Evolutionary conservation across 2,329 filamentous ascomycete species (phyloP).

Genomic region (Phialophora macrospora): DNA sequence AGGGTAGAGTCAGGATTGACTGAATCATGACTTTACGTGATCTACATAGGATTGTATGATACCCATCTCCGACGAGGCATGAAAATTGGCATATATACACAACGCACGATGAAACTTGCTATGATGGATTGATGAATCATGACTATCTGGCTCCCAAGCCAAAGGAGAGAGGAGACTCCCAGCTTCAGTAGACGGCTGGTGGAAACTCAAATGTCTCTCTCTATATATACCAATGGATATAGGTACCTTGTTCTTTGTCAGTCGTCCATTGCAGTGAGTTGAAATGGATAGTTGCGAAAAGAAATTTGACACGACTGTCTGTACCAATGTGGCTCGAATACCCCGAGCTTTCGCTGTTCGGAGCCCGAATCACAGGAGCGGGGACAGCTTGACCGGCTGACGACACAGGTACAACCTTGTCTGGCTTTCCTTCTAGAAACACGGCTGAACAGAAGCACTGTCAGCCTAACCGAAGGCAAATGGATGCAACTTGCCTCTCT

Average conservation of each 20-base stretch:
- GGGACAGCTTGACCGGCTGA: background rate
- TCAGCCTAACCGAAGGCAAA: background rate
- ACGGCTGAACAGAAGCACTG: slow-evolving; percentile 3
- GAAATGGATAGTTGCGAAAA: background rate
- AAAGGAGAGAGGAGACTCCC: background rate
- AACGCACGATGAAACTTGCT: background rate
- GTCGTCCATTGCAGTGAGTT: background rate
- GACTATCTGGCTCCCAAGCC: background rate
- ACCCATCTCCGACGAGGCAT: slow-evolving; percentile 20
- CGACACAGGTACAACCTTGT: background rate
- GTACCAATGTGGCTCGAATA: background rate
- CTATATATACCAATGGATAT: slow-evolving; percentile 9
- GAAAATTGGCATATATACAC: slow-evolving; percentile 10
- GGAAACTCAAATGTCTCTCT: background rate
- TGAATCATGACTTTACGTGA: slow-evolving; percentile 14
- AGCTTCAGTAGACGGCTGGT: background rate
- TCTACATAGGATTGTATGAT: slow-evolving; percentile 24
- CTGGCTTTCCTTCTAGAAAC: background rate
- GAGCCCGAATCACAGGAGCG: background rate
- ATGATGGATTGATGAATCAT: slow-evolving; percentile 3
- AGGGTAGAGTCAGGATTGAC: background rate
- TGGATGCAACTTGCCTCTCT: background rate
- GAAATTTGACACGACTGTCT: background rate
- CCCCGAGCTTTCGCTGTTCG: background rate
- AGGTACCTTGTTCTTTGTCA: background rate